These are phyloP conservation scores for Trichoderma sp. DNA, from an alignment of 2,329 filamentous ascomycete species.

Conservation along the genomic window DNA sequence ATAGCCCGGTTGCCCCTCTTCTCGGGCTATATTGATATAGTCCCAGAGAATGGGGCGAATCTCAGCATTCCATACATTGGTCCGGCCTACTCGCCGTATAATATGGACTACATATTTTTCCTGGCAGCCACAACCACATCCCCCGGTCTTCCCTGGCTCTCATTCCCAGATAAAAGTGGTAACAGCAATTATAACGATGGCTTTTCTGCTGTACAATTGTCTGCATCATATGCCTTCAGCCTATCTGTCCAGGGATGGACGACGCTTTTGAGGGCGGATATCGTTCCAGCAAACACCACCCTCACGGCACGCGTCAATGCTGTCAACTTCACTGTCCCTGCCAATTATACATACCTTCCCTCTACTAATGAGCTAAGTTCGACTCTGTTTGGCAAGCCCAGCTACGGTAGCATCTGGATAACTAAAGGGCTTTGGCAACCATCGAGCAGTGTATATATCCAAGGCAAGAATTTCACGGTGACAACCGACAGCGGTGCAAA, in stretches of 20 bases:
- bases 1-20: background rate
- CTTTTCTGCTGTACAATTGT: background rate
- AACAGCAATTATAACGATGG: background rate
- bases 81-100: background rate
- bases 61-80: conserved; percentile 3
- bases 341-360: background rate
- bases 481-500: background rate
- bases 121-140: background rate
- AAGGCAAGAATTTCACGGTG: background rate
- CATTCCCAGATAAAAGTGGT: background rate
- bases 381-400: background rate
- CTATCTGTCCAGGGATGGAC: background rate
- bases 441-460: background rate
- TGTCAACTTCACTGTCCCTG: background rate
- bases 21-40: background rate
- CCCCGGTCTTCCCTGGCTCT: background rate
- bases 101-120: background rate
- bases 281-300: background rate
- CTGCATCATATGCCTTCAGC: background rate
- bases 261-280: background rate
- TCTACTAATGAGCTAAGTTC: background rate
- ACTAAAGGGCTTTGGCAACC: background rate
- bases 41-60: background rate
- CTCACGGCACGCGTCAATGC: background rate
- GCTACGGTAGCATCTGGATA: background rate